A percentile compares a stretch with the other conserved stretches of the same genome.
Evolutionary conservation across 1,284 basidiomycete genomes (phyloP).

Genomic region (Trichosporon sp.): DNA sequence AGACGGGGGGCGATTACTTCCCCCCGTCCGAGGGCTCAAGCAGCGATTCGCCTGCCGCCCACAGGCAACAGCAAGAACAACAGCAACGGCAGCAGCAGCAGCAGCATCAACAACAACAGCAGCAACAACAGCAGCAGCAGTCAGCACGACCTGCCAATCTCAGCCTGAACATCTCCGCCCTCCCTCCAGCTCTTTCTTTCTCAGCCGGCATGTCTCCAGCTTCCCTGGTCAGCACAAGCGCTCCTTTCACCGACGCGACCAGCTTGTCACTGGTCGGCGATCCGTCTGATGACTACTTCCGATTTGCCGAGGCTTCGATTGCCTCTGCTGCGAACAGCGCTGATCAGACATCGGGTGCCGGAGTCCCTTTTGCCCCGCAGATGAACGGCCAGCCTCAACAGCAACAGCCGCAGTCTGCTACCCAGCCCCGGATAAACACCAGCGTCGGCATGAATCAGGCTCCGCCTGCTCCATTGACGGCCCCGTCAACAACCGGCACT

Average conservation of each 20-base stretch:
- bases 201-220: constrained; percentile 39
- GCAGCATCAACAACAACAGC: too few relatives aligned
- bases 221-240: constrained; percentile 43
- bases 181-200: constrained; percentile 34
- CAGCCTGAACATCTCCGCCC: constrained; percentile 44
- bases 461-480: constrained; percentile 19
- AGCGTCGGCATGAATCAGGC: constrained; percentile 21
- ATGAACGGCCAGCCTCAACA: constrained; percentile 20
- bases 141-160: constrained; percentile 41
- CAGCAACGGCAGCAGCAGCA: too few relatives aligned
- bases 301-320: constrained; percentile 39
- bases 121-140: neutral
- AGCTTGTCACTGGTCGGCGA: constrained; percentile 31
- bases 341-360: constrained; percentile 8
- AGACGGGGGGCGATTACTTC: constrained; percentile 49
- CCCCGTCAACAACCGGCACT: constrained; percentile 24
- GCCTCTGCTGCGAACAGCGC: neutral
- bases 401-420: constrained; percentile 21
- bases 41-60: constrained; percentile 32
- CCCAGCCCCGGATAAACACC: constrained; percentile 21
- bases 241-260: constrained; percentile 43
- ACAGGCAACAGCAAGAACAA: constrained; percentile 14
- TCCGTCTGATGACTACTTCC: constrained; percentile 48
- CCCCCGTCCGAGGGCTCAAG: constrained; percentile 42
- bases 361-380: neutral